Percentiles rank a stretch among this genome's conserved stretches.
phyloP scores from a whole-genome alignment of 164 flowering plant genomes.

The Magnolia officinalis region DNA sequence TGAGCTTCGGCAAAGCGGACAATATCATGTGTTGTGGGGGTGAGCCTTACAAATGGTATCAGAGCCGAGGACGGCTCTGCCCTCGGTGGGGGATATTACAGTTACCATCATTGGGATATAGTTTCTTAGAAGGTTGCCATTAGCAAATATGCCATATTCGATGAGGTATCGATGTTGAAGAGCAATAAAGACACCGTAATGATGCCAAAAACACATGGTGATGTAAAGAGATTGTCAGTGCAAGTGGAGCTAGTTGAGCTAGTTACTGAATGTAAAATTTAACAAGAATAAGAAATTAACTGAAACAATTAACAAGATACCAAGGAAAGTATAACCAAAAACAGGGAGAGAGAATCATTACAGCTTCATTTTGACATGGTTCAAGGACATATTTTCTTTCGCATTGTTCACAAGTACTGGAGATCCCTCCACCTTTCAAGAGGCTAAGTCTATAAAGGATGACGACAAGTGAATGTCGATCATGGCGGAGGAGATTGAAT shows the following conservation, averaged over 20 bases:
- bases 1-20: too few species aligned
- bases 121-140: background rate
- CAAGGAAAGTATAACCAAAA: background rate
- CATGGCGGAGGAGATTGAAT: background rate
- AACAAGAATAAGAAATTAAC: background rate
- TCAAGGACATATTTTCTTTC: background rate
- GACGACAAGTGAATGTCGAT: background rate
- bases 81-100: too few species aligned
- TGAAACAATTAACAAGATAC: background rate
- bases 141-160: background rate
- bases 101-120: too few species aligned
- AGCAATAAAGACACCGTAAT: background rate
- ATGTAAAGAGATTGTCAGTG: background rate
- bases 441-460: background rate
- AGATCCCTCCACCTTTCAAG: background rate
- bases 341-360: background rate
- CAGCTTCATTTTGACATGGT: background rate
- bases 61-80: too few species aligned
- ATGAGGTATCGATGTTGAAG: background rate
- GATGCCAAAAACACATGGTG: background rate
- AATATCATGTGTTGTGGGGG: too few species aligned
- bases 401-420: background rate
- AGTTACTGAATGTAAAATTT: background rate
- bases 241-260: background rate
- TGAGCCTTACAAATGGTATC: too few species aligned